Evolutionary conservation across 2,329 filamentous ascomycete genomes (phyloP), one percentile per base, ranked within the genome.

Genomic region (Cercospora brassicicola): DNA sequence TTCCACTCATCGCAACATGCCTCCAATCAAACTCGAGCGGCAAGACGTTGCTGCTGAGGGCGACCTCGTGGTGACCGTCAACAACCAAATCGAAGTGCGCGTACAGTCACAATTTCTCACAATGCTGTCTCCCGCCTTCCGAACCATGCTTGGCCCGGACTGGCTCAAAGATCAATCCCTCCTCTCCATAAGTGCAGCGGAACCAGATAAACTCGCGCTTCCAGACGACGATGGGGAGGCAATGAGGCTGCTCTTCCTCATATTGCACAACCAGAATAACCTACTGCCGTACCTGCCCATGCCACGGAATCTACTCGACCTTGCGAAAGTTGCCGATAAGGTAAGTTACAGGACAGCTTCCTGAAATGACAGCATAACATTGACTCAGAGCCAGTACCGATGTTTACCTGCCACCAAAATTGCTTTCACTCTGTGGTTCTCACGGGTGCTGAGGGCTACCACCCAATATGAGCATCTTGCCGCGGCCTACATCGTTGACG

Each of bases 121-220:
- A 0, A 59, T 61, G 30, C 57, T 61, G 11, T 69, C 66, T 11
- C 60, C 64, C 1, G 67, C 65, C 31, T 68, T 71, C 36, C 45
- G 33, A 15, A 5, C 13, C 2, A 39, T 39, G 33, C 33, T 39
- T 6, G 33, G 33, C 2, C 13, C 33, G 2, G 13, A 39, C 2
- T 39, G 33, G 33, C 33, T 15, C 1, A 1, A 48, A 31, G 20
- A n/a, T 1, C 39, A 51, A 33, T n/a, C 23, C 1, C 60, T 53
- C 5, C n/a, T n/a, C 13, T 26, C 6, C 39, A 62, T 28, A 2
- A 62, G 20, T 13, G 9, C n/a, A 3, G 15, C 59, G 0, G 3
- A 2, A 2, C 57, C 57, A 8, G 57, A 31, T 0, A 59, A 18
- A 15, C n/a, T 64, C 1, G 0, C 5, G 0, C 30, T 67, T 7